phyloP scores from a whole-genome alignment of 108 stramenopile genomes.

The Skeletonema costatum region DNA sequence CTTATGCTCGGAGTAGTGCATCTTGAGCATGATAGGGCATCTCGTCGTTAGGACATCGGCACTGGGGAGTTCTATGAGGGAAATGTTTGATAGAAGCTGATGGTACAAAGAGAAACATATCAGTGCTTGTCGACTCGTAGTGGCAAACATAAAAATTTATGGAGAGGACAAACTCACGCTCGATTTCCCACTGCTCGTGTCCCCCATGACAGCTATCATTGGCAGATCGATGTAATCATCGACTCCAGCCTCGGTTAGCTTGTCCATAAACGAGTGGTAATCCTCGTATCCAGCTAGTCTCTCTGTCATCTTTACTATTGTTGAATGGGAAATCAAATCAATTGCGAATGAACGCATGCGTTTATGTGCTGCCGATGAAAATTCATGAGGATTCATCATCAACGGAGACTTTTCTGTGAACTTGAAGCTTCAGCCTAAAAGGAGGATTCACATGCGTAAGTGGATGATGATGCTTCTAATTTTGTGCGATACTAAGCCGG shows the following conservation, averaged over 20 bases:
- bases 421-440: too few relatives aligned
- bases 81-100: constrained; percentile 13
- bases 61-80: constrained; percentile 18
- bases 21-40: constrained; percentile 25
- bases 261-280: constrained; percentile 33
- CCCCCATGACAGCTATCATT: constrained; percentile 53
- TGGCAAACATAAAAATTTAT: background rate
- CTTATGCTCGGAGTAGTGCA: constrained; percentile 18
- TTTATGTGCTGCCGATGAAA: too few relatives aligned
- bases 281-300: constrained; percentile 23
- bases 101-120: background rate
- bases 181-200: constrained; percentile 36
- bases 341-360: too few relatives aligned
- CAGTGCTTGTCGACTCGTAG: background rate
- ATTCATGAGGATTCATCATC: too few relatives aligned
- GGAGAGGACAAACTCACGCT: background rate
- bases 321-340: background rate
- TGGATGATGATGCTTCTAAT: too few relatives aligned
- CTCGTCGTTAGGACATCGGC: constrained; percentile 14
- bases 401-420: too few relatives aligned
- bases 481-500: too few relatives aligned
- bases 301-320: background rate
- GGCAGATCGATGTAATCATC: constrained; percentile 41
- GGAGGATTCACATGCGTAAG: too few relatives aligned
- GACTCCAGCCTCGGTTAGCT: constrained; percentile 18